Percentiles rank a stretch among this genome's conserved stretches.
Conservation (phyloP, 129 eudicot genomes). For the Flaveria robusta region DNA sequence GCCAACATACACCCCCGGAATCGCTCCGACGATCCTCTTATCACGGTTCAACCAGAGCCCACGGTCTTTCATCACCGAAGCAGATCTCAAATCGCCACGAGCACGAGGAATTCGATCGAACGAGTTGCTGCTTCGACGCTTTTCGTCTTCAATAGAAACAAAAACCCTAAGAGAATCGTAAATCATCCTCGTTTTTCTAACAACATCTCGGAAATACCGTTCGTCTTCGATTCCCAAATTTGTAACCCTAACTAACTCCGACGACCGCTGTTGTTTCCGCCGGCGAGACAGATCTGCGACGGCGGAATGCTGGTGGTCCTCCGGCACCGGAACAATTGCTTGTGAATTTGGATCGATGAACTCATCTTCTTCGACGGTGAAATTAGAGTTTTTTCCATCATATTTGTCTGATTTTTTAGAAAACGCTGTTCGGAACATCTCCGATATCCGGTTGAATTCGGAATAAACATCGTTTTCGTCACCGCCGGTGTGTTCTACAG, state of each 20-base stretch:
- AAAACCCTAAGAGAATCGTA: constrained; percentile 59
- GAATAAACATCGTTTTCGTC: constrained; percentile 28
- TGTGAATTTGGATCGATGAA: constrained; percentile 32
- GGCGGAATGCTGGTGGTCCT: constrained; percentile 16
- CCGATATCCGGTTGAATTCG: constrained; percentile 50
- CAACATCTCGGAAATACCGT: constrained; percentile 46
- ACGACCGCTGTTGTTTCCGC: constrained; percentile 43
- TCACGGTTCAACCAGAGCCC: constrained; percentile 74
- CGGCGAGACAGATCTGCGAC: constrained; percentile 34
- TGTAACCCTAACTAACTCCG: constrained; percentile 71
- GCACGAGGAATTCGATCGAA: constrained; percentile 32
- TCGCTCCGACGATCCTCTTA: constrained; percentile 65
- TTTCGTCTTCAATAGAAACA: constrained; percentile 48
- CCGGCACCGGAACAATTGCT: constrained; percentile 48
- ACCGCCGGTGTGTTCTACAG: background rate
- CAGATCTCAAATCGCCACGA: constrained; percentile 54
- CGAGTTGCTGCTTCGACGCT: constrained; percentile 21
- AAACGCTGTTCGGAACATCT: constrained; percentile 51
- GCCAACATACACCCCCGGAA: constrained; percentile 69
- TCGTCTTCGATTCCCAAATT: constrained; percentile 51
- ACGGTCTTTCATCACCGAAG: constrained; percentile 52
- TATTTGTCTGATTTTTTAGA: constrained; percentile 17
- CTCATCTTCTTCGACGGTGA: background rate
- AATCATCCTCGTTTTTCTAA: constrained; percentile 55
- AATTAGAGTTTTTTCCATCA: background rate